Percentiles rank a stretch among this genome's conserved stretches.
phyloP scores from a whole-genome alignment of 805 yeast genomes.

The Metschnikowia proteae region DNA sequence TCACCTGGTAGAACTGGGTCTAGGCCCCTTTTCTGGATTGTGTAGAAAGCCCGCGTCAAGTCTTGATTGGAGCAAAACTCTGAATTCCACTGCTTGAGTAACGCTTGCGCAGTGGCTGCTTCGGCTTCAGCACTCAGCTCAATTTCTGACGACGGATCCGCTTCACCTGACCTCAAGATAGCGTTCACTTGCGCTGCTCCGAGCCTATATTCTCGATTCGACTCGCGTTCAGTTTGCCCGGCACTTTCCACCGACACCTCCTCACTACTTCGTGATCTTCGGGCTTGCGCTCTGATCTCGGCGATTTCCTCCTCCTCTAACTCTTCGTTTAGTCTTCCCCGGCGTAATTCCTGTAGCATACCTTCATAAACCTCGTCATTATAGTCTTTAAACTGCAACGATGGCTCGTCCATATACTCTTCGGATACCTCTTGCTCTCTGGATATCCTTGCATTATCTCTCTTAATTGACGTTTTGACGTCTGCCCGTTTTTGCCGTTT shows the following conservation, averaged over 20 bases:
- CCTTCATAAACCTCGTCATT: background rate
- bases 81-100: slow-evolving; percentile 8
- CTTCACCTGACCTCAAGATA: background rate
- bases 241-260: background rate
- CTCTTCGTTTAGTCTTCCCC: background rate
- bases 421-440: background rate
- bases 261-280: background rate
- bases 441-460: background rate
- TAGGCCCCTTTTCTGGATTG: slow-evolving; percentile 11
- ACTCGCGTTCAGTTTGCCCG: background rate
- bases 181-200: background rate
- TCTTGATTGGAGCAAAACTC: slow-evolving; percentile 7
- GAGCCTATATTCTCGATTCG: background rate
- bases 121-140: background rate
- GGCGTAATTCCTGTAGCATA: background rate
- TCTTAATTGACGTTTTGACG: background rate
- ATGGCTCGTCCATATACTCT: background rate
- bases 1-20: background rate
- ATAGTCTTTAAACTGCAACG: background rate
- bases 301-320: background rate
- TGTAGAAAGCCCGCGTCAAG: slow-evolving; percentile 6
- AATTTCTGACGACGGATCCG: background rate
- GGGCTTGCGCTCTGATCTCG: background rate
- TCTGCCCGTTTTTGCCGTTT: background rate
- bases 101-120: slow-evolving; percentile 3